Conservation (phyloP, 2,329 filamentous ascomycete genomes). For the Clonostachys rhizophaga region DNA sequence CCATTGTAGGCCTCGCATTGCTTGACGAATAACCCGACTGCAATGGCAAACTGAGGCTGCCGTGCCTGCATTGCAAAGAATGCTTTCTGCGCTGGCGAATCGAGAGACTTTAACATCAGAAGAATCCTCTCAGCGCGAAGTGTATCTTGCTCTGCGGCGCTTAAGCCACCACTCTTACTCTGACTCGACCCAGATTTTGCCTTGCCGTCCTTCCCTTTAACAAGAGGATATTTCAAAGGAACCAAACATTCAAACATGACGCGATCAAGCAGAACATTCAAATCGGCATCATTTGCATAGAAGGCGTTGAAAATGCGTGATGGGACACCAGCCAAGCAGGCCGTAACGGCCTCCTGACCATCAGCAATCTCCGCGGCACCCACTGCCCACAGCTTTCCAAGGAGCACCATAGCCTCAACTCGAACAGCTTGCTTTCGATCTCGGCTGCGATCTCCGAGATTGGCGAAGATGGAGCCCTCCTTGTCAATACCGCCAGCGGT, state of each 20-base stretch:
- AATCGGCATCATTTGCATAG: constrained; percentile 84
- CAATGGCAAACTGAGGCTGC: constrained; percentile 69
- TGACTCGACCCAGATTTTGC: constrained; percentile 52
- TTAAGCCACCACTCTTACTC: constrained; percentile 20
- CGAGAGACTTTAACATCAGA: constrained; percentile 73
- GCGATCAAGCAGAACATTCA: constrained; percentile 79
- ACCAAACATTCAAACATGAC: constrained; percentile 84
- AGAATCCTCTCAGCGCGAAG: constrained; percentile 82
- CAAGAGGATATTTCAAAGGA: constrained; percentile 79
- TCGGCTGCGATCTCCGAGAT: constrained; percentile 81
- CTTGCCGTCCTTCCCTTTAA: constrained; percentile 57
- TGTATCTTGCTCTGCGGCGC: constrained; percentile 64
- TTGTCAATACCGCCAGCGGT: constrained; percentile 70
- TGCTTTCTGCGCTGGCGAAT: constrained; percentile 73
- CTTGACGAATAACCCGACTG: constrained; percentile 71
- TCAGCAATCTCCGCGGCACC: constrained; percentile 81
- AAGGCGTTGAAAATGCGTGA: constrained; percentile 81
- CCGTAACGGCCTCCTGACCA: constrained; percentile 70
- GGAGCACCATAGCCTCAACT: constrained; percentile 77
- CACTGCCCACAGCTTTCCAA: constrained; percentile 91
- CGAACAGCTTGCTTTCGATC: constrained; percentile 81
- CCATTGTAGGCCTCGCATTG: constrained; percentile 89
- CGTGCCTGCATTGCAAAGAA: constrained; percentile 83
- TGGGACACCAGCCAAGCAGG: constrained; percentile 77
- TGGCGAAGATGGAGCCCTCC: constrained; percentile 72